These are phyloP conservation scores for Colletotrichum lini DNA, from an alignment of 2,329 filamentous ascomycete species.

Conservation along the genomic window DNA sequence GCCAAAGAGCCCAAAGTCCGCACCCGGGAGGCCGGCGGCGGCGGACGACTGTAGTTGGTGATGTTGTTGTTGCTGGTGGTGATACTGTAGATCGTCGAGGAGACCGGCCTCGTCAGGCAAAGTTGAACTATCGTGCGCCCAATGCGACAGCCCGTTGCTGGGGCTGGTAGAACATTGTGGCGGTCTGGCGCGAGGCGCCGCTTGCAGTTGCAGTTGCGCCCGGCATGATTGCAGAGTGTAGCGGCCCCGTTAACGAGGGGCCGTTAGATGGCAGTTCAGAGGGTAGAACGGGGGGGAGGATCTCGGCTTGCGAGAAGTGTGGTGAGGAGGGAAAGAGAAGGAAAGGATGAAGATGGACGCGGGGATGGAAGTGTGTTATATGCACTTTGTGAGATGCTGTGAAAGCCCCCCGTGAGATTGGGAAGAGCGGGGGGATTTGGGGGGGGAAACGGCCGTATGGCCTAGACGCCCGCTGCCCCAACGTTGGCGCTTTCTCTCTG, in stretches of 20 bases:
- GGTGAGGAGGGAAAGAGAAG: neutral
- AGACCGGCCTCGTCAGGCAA: conserved; percentile 33
- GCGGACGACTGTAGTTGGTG: conserved; percentile 18
- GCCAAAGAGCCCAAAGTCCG: conserved; percentile 32
- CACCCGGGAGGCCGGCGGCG: conserved; percentile 34
- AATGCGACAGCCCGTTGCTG: conserved; percentile 22
- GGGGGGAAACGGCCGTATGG: no score
- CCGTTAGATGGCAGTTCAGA: conserved; percentile 15
- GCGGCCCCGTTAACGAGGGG: conserved; percentile 38
- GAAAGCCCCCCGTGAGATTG: neutral
- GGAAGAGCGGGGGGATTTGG: no score
- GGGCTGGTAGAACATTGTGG: conserved; percentile 32
- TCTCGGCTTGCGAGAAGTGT: conserved; percentile 25
- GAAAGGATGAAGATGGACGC: neutral
- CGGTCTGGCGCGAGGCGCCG: conserved; percentile 18
- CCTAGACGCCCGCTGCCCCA: neutral
- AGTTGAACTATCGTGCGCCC: conserved; percentile 31
- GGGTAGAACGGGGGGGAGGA: neutral
- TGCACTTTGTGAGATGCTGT: conserved; percentile 5
- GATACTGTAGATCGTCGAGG: conserved; percentile 17
- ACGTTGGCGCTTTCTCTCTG: no score
- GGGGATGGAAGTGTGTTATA: conserved; percentile 16
- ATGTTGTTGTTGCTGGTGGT: conserved; percentile 2
- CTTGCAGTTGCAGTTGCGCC: conserved; percentile 30
- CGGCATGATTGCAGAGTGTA: conserved; percentile 43